These are phyloP conservation scores for Dispira parvispora DNA, from an alignment of 192 early-diverging fungal genomes.

Conservation along the genomic window DNA sequence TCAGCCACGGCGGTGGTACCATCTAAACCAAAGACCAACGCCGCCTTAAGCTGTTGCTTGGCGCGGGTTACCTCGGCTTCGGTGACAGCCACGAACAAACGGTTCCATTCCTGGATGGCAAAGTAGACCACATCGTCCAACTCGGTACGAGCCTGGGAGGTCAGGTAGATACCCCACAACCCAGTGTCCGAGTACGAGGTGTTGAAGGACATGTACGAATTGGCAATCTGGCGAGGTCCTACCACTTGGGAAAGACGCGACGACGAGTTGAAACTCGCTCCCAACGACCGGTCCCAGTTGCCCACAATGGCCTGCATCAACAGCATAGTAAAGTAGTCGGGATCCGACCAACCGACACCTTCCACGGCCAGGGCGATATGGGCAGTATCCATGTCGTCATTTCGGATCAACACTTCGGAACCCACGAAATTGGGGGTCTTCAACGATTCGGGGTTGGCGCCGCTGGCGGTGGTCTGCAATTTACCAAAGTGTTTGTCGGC, in stretches of 20 bases:
- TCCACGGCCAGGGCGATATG: slow-evolving; percentile 97
- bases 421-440: slow-evolving; percentile 67
- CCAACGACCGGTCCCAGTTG: slow-evolving; percentile 90
- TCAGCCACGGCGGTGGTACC: slow-evolving; percentile 90
- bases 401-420: slow-evolving; percentile 75
- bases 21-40: slow-evolving; percentile 76
- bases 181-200: slow-evolving; percentile 97
- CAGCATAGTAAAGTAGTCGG: slow-evolving; percentile 90
- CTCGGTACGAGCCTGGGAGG: slow-evolving; percentile 60
- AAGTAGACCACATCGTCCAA: slow-evolving; percentile 80
- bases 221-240: slow-evolving; percentile 72
- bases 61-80: slow-evolving; percentile 88
- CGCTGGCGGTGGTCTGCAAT: slow-evolving; percentile 39
- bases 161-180: slow-evolving; percentile 89
- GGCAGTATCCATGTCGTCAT: slow-evolving; percentile 75
- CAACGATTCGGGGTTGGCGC: slow-evolving; percentile 26
- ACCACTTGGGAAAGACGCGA: slow-evolving; percentile 75
- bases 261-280: slow-evolving; percentile 68
- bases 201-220: slow-evolving; percentile 99
- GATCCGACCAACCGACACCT: slow-evolving; percentile 86
- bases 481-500: slow-evolving; percentile 85
- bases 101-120: slow-evolving; percentile 84
- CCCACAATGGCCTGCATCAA: slow-evolving; percentile 92
- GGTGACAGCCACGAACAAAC: slow-evolving; percentile 69
- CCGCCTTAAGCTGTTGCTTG: slow-evolving; percentile 96